phyloP scores from a whole-genome alignment of 2,329 filamentous ascomycete genomes.

The Lasiodiplodia sp. region DNA sequence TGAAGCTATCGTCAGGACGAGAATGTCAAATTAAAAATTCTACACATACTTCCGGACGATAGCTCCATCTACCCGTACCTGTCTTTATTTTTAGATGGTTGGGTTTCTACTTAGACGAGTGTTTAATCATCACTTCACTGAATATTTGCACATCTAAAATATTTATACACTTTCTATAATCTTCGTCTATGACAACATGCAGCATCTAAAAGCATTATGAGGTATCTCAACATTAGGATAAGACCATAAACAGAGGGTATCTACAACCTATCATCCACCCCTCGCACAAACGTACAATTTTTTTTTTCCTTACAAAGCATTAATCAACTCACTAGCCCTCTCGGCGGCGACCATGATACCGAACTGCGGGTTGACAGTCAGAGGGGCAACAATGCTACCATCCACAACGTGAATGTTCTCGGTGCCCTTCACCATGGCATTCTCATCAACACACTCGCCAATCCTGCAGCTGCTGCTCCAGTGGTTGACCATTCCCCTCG shows the following conservation, averaged over 20 bases:
- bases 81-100: too few species aligned
- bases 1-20: too few species aligned
- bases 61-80: too few species aligned
- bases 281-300: background rate
- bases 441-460: slow-evolving; percentile 57
- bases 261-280: background rate
- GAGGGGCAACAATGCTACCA: slow-evolving; percentile 57
- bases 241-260: background rate
- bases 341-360: slow-evolving; percentile 63
- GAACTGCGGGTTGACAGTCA: slow-evolving; percentile 64
- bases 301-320: slow-evolving; percentile 35
- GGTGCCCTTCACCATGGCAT: slow-evolving; percentile 58
- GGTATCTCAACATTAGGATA: slow-evolving; percentile 4
- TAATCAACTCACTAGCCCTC: slow-evolving; percentile 59
- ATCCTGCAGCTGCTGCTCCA: slow-evolving; percentile 62
- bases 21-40: too few species aligned
- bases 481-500: slow-evolving; percentile 60
- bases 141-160: background rate
- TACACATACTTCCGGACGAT: too few species aligned
- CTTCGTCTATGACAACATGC: background rate
- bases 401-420: slow-evolving; percentile 62
- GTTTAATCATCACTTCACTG: background rate
- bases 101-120: background rate
- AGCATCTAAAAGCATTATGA: background rate
- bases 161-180: background rate